Evolutionary conservation across 2,329 filamentous ascomycete genomes (phyloP), one percentile per base, ranked within the genome.

Genomic region (Trichothecium roseum): DNA sequence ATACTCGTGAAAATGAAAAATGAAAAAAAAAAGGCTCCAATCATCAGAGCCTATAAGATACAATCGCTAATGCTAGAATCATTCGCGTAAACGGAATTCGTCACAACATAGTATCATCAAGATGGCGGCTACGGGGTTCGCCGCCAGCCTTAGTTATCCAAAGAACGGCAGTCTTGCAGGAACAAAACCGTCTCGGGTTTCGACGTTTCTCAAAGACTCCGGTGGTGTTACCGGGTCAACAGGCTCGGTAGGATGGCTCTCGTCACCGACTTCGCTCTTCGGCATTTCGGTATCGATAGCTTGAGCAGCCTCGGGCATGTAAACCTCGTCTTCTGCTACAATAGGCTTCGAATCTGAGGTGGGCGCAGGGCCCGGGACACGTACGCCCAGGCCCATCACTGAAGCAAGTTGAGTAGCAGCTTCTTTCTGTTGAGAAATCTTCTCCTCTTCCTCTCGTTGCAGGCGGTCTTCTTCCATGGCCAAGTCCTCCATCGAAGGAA

Each of bases 131-230:
- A 12, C 12, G 6, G 26, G 17, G 18, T 14, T n/a, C 18, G 18
- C 7, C 22, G 14, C 12, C 17, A 17, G 8, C 9, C 28, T 31
- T 24, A 10, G 6, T 38, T 15, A 39, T 8, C 30, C 29, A 56
- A 79, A 73, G 36, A 64, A 63, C 27, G 75, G 75, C 40, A 80
- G 51, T 39, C 73, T 62, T 26, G 75, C 75, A 4, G 74, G 74
- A 16, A 78, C 59, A 44, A 79, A 79, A 3, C 55, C 55, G 14
- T 45, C 41, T n/a, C 30, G 30, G 10, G 34, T 16, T 18, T 15
- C 20, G 18, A 15, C 24, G 14, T 24, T 28, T 24, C 17, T 12
- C 18, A 5, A 6, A 33, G 17, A 13, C 18, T 33, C 18, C 13
- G 20, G 5, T 8, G 9, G 16, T n/a, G 20, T 10, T 9, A 8